Percentiles rank a stretch among this genome's conserved stretches.
Conservation (phyloP, 371 early-diverging fungal species). For the Umbelopsis sp. region DNA sequence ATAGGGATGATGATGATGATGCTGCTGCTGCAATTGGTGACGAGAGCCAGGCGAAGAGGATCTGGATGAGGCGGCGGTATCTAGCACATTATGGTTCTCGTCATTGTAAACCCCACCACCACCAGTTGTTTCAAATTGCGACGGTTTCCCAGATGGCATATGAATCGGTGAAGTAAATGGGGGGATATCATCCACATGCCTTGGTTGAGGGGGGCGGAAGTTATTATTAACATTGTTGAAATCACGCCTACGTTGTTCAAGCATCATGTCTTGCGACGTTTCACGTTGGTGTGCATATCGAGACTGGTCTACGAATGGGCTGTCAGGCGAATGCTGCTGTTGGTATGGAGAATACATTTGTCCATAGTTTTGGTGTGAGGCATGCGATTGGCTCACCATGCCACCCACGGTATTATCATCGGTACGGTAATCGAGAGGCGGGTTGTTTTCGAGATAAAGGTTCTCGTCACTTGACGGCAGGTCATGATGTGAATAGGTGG, state of each 20-base stretch:
- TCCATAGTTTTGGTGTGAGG: not conserved
- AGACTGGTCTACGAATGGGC: constrained; percentile 10
- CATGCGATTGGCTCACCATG: not conserved
- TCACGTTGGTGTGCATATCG: constrained; percentile 14
- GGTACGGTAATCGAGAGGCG: constrained; percentile 7
- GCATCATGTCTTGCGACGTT: constrained; percentile 7
- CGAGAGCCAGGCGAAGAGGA: constrained; percentile 11
- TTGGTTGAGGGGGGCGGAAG: constrained; percentile 12
- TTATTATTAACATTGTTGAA: not conserved
- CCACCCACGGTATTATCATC: constrained; percentile 9
- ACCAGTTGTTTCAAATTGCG: not conserved
- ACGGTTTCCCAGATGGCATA: constrained; percentile 6
- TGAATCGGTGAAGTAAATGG: constrained; percentile 16
- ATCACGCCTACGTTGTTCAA: constrained; percentile 10
- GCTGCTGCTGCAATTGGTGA: not conserved
- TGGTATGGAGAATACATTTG: constrained; percentile 2
- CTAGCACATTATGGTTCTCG: not conserved
- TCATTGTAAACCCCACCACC: constrained; percentile 6
- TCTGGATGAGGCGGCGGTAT: constrained; percentile 6
- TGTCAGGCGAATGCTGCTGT: not conserved
- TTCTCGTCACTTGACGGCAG: constrained; percentile 1
- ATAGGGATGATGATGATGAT: not conserved
- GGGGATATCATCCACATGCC: constrained; percentile 18
- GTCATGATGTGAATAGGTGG: constrained; percentile 7
- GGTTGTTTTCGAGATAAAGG: constrained; percentile 6